These are phyloP conservation scores for Vitis rupestris DNA, from an alignment of 164 flowering plant genomes.

Conservation along the genomic window DNA sequence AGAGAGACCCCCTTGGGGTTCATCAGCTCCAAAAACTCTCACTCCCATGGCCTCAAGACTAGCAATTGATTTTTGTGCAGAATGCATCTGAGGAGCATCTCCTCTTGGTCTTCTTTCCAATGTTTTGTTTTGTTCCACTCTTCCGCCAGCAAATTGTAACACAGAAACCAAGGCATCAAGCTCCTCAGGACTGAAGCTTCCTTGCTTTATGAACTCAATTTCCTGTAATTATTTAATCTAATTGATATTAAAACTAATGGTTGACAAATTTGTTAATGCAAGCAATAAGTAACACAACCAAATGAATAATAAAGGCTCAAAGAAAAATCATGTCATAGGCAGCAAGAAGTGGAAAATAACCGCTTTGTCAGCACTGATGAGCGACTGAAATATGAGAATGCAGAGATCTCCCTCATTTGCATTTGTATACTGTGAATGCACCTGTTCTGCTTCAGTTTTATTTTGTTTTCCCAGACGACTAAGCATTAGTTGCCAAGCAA, in stretches of 20 bases:
- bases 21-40: slow-evolving; percentile 73
- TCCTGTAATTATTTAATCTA: slow-evolving; percentile 48
- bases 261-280: not conserved
- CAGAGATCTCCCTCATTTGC: slow-evolving; percentile 49
- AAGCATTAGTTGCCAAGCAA: slow-evolving; percentile 86
- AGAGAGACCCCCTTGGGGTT: slow-evolving; percentile 24
- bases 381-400: slow-evolving; percentile 72
- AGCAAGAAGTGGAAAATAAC: slow-evolving; percentile 33
- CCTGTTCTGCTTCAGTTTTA: slow-evolving; percentile 25
- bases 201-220: slow-evolving; percentile 88
- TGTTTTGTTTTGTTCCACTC: slow-evolving; percentile 26
- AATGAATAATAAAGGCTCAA: not conserved
- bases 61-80: slow-evolving; percentile 57
- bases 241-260: not conserved
- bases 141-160: slow-evolving; percentile 62
- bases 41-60: slow-evolving; percentile 85
- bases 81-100: slow-evolving; percentile 30
- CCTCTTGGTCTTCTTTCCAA: slow-evolving; percentile 43
- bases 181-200: slow-evolving; percentile 67
- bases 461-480: slow-evolving; percentile 37
- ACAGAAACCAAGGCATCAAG: slow-evolving; percentile 82
- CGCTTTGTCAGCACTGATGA: slow-evolving; percentile 67
- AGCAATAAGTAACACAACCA: not conserved
- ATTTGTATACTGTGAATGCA: slow-evolving; percentile 20
- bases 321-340: slow-evolving; percentile 1